These are phyloP conservation scores for Aspergillus bridgeri DNA, from an alignment of 495 filamentous ascomycete species.

Conservation along the genomic window DNA sequence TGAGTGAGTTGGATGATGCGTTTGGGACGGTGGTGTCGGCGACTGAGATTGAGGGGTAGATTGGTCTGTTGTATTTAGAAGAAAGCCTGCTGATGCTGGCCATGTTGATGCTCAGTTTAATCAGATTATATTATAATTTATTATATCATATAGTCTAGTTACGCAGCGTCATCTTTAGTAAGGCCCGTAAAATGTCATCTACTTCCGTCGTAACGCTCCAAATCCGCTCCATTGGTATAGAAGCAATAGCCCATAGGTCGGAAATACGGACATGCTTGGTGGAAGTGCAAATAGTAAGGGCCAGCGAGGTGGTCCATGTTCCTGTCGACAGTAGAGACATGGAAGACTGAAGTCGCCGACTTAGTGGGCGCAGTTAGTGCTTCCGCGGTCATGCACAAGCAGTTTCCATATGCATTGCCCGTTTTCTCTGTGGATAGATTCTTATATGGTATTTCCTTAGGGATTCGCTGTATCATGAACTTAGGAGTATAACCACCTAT, in stretches of 20 bases:
- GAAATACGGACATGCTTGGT: slow-evolving; percentile 9
- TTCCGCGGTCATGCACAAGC: background rate
- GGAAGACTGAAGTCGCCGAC: slow-evolving; percentile 1
- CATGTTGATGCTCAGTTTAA: too few relatives aligned
- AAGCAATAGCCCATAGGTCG: slow-evolving; percentile 6
- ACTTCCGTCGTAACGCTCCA: slow-evolving; percentile 2
- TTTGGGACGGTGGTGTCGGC: slow-evolving; percentile 44
- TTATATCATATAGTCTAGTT: background rate
- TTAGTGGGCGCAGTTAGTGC: background rate
- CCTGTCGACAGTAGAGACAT: slow-evolving; percentile 11
- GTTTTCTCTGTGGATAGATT: too few relatives aligned
- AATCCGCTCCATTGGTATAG: slow-evolving; percentile 1
- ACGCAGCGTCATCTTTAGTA: background rate
- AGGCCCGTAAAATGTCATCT: background rate
- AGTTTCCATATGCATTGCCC: too few relatives aligned
- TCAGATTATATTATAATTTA: background rate
- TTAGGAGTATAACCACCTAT: too few relatives aligned
- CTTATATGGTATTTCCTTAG: too few relatives aligned
- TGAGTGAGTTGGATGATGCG: slow-evolving; percentile 47
- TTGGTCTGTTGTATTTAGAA: background rate
- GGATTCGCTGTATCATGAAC: too few relatives aligned
- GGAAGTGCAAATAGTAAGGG: slow-evolving; percentile 7
- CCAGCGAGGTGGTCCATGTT: slow-evolving; percentile 1
- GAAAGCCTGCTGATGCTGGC: too few relatives aligned
- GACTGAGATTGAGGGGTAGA: slow-evolving; percentile 21